Percentiles rank a stretch among this genome's conserved stretches.
Conservation (phyloP, 192 early-diverging fungal species). For the Entophlyctis helioformis region DNA sequence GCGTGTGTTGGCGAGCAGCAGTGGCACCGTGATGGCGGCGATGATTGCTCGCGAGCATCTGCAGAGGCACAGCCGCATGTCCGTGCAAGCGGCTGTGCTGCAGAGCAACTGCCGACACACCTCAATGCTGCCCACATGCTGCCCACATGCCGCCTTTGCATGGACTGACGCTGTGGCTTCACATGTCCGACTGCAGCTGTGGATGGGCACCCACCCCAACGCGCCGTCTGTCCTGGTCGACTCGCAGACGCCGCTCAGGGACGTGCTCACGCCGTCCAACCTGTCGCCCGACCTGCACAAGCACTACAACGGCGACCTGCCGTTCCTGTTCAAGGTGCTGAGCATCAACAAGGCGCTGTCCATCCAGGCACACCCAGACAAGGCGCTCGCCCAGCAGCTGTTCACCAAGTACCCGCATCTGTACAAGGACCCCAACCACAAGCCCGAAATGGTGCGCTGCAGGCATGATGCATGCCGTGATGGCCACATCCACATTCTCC, state of each 20-base stretch:
- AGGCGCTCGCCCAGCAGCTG: slow-evolving; percentile 63
- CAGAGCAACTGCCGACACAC: too few relatives aligned
- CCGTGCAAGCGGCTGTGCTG: too few relatives aligned
- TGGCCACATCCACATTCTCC: too few relatives aligned
- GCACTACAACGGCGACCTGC: slow-evolving; percentile 65
- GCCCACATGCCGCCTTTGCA: too few relatives aligned
- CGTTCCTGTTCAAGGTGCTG: slow-evolving; percentile 95
- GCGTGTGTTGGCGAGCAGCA: too few relatives aligned
- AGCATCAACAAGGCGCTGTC: slow-evolving; percentile 66
- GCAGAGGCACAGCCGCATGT: too few relatives aligned
- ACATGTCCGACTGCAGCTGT: slow-evolving; percentile 52
- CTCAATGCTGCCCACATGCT: too few relatives aligned
- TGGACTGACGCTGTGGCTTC: not conserved
- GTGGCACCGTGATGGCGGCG: too few relatives aligned
- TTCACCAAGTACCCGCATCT: slow-evolving; percentile 59
- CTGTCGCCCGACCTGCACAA: slow-evolving; percentile 40
- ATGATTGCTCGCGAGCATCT: too few relatives aligned
- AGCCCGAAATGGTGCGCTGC: slow-evolving; percentile 81
- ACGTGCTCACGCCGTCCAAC: slow-evolving; percentile 43
- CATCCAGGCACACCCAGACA: slow-evolving; percentile 98
- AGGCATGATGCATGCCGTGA: not conserved
- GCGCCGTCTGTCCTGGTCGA: slow-evolving; percentile 55
- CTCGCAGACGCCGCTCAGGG: slow-evolving; percentile 38
- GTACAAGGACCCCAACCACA: slow-evolving; percentile 90
- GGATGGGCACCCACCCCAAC: slow-evolving; percentile 98